phyloP scores from a whole-genome alignment of 2,329 filamentous ascomycete species.

The Cladosporium sp. region DNA sequence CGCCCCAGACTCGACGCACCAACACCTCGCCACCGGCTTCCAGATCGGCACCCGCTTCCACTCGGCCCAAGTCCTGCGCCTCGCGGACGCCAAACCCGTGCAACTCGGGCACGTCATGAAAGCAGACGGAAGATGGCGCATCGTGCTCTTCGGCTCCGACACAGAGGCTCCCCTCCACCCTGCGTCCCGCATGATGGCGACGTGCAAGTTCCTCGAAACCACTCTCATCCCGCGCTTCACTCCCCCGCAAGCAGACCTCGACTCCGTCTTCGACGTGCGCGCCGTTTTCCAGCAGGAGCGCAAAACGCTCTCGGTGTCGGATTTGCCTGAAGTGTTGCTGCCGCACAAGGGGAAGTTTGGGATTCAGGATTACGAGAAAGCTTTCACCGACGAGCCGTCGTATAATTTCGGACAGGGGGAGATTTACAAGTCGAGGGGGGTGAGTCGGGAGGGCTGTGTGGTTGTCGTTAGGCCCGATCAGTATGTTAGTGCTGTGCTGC shows the following conservation, averaged over 20 bases:
- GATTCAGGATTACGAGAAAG: constrained; percentile 37
- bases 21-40: constrained; percentile 29
- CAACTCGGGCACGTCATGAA: constrained; percentile 33
- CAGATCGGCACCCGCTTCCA: constrained; percentile 32
- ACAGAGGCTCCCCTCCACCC: constrained; percentile 17
- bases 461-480: constrained; percentile 64
- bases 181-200: constrained; percentile 19
- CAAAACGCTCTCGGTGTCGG: constrained; percentile 29
- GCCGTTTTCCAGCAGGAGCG: constrained; percentile 29
- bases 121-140: constrained; percentile 31
- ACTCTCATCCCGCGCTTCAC: constrained; percentile 34
- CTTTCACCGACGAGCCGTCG: constrained; percentile 44
- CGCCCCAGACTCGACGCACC: constrained; percentile 20
- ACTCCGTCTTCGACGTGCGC: constrained; percentile 53
- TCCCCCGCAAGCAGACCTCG: constrained; percentile 35
- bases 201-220: constrained; percentile 22
- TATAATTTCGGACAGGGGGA: constrained; percentile 34
- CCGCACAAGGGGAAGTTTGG: constrained; percentile 37
- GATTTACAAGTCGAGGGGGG: constrained; percentile 55
- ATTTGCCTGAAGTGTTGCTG: constrained; percentile 41
- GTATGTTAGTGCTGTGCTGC: constrained; percentile 48
- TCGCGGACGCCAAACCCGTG: constrained; percentile 32
- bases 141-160: constrained; percentile 29
- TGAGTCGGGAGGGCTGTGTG: constrained; percentile 55
- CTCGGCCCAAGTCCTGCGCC: constrained; percentile 28